Conservation (phyloP, 2,329 filamentous ascomycete genomes). For the Juglanconis sp. region DNA sequence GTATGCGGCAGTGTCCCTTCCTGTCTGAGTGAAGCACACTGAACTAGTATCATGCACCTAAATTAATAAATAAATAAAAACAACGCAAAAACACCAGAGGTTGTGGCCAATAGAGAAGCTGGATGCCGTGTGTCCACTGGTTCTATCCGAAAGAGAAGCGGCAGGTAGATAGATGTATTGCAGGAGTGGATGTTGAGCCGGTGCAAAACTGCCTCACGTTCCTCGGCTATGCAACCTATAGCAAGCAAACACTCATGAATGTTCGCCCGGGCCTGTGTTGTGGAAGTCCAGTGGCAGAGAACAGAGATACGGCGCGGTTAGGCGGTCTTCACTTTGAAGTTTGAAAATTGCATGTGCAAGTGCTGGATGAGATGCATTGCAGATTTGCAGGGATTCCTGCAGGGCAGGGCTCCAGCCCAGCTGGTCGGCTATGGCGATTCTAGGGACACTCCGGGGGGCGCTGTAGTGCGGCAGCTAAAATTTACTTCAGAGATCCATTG, state of each 20-base stretch:
- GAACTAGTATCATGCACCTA: no score
- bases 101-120: no score
- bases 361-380: neutral
- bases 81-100: no score
- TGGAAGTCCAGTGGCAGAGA: neutral
- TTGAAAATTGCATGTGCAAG: slow-evolving; percentile 10
- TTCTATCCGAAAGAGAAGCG: no score
- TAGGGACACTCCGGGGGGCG: neutral
- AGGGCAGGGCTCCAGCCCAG: neutral
- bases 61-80: no score
- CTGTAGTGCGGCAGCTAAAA: slow-evolving; percentile 6
- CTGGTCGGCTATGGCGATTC: neutral
- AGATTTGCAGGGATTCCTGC: slow-evolving; percentile 1
- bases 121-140: no score
- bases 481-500: slow-evolving; percentile 4
- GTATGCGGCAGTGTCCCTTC: no score
- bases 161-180: no score
- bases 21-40: no score
- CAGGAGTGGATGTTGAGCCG: neutral
- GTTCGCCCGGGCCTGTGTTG: neutral
- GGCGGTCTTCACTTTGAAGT: neutral
- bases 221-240: neutral
- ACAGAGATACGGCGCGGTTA: neutral
- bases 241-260: neutral
- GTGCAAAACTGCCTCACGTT: neutral